phyloP scores from a whole-genome alignment of 2,329 filamentous ascomycete genomes.

The Ramichloridium luteum region DNA sequence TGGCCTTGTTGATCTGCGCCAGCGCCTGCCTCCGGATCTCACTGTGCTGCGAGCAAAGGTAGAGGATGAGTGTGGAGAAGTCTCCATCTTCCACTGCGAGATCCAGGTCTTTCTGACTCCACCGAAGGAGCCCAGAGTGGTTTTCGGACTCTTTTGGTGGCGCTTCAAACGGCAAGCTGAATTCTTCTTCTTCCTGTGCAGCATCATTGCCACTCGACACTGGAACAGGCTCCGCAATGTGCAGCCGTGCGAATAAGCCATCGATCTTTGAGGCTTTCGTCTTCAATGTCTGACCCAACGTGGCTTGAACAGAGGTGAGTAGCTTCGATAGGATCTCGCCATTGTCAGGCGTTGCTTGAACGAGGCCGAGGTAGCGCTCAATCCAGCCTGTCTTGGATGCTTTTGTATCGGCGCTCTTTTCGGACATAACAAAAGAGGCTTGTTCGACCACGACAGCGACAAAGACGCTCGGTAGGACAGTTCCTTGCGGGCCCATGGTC shows the following conservation, averaged over 20 bases:
- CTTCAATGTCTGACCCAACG: conserved; percentile 2
- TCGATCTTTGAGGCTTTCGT: too few species aligned
- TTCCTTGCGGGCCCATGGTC: conserved; percentile 18
- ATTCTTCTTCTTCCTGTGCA: not conserved
- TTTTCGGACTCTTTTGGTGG: conserved; percentile 32
- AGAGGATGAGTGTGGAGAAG: conserved; percentile 55
- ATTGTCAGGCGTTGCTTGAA: conserved; percentile 7
- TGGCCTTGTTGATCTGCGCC: conserved; percentile 53
- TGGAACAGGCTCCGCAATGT: too few species aligned
- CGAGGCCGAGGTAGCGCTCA: conserved; percentile 11
- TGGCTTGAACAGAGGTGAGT: conserved; percentile 1
- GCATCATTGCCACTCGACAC: not conserved
- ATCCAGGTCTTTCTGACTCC: conserved; percentile 65
- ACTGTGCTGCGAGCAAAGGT: conserved; percentile 61
- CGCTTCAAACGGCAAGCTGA: conserved; percentile 20
- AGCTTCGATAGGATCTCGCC: conserved; percentile 5
- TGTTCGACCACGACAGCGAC: conserved; percentile 64
- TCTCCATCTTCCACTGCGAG: conserved; percentile 69
- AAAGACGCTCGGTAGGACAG: conserved; percentile 46
- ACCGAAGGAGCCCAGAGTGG: conserved; percentile 42
- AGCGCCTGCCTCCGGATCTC: conserved; percentile 71
- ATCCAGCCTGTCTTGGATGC: conserved; percentile 12
- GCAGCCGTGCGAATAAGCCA: too few species aligned
- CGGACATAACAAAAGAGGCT: conserved; percentile 45
- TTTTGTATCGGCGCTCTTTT: conserved; percentile 6